Conservation (phyloP, 2,329 filamentous ascomycete genomes). For the Botrytis sinoallii region DNA sequence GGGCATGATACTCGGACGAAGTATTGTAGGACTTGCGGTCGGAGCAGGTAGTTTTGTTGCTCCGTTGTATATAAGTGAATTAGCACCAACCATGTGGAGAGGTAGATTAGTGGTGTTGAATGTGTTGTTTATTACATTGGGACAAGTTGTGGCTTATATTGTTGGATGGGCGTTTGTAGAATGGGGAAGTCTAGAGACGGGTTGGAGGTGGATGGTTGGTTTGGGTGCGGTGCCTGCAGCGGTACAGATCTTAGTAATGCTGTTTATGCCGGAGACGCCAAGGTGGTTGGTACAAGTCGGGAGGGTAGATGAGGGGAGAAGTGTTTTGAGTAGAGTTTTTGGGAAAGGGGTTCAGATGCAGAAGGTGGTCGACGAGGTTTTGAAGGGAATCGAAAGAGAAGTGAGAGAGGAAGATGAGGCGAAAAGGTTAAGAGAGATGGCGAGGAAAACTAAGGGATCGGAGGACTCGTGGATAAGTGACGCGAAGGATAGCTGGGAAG, state of each 20-base stretch:
- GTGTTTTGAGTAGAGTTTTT: constrained; percentile 64
- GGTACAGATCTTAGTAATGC: constrained; percentile 65
- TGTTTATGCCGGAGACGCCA: constrained; percentile 82
- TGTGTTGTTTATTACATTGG: constrained; percentile 78
- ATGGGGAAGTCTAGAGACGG: constrained; percentile 49
- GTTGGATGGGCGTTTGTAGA: constrained; percentile 73
- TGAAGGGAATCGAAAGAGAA: constrained; percentile 70
- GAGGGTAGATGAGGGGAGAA: constrained; percentile 57
- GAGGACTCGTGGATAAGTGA: constrained; percentile 28
- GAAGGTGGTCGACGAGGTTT: constrained; percentile 54
- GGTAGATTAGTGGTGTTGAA: constrained; percentile 80
- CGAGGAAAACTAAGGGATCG: constrained; percentile 25
- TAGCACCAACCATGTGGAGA: constrained; percentile 72
- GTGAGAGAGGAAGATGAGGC: constrained; percentile 65
- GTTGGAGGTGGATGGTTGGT: constrained; percentile 92
- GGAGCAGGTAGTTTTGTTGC: constrained; percentile 78
- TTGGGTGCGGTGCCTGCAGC: constrained; percentile 74
- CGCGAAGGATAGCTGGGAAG: constrained; percentile 46
- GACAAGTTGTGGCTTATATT: constrained; percentile 85
- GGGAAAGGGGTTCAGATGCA: constrained; percentile 45
- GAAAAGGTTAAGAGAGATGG: constrained; percentile 34
- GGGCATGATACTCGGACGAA: constrained; percentile 64
- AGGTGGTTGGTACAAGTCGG: constrained; percentile 78
- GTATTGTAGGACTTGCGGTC: constrained; percentile 68
- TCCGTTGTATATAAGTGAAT: constrained; percentile 83